These are phyloP conservation scores for Drechslerella dactyloides DNA, from an alignment of 2,329 filamentous ascomycete species.

Conservation along the genomic window DNA sequence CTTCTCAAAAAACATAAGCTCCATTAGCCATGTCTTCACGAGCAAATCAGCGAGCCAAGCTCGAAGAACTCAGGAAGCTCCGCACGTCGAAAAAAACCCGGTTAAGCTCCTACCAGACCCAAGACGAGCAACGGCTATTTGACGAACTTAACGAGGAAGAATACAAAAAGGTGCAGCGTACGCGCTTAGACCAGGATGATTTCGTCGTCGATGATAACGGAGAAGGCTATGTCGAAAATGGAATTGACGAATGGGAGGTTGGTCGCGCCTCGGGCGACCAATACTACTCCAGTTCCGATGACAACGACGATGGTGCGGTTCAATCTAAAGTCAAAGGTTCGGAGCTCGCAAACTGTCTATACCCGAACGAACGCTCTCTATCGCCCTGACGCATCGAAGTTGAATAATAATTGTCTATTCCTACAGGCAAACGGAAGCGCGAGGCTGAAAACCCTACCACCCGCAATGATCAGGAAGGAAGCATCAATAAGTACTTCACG, in stretches of 20 bases:
- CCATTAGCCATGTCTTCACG: slow-evolving; percentile 24
- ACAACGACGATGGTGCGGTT: slow-evolving; percentile 57
- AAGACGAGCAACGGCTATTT: slow-evolving; percentile 83
- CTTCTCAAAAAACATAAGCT: not conserved
- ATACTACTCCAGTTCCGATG: slow-evolving; percentile 78
- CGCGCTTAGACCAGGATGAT: slow-evolving; percentile 88
- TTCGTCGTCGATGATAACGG: slow-evolving; percentile 99
- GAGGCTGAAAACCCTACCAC: slow-evolving; percentile 85
- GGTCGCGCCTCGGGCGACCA: slow-evolving; percentile 66
- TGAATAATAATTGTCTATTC: slow-evolving; percentile 1
- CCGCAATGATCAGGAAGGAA: slow-evolving; percentile 85
- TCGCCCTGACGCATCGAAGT: slow-evolving; percentile 9
- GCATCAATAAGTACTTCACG: slow-evolving; percentile 94
- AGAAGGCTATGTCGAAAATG: slow-evolving; percentile 94
- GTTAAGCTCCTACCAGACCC: slow-evolving; percentile 83
- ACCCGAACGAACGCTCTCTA: slow-evolving; percentile 1
- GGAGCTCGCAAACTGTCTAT: not conserved
- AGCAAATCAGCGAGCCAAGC: slow-evolving; percentile 59
- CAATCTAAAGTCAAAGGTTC: slow-evolving; percentile 51
- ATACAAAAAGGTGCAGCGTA: slow-evolving; percentile 93
- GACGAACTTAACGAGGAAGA: slow-evolving; percentile 96
- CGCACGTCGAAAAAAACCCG: slow-evolving; percentile 89
- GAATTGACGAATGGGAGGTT: slow-evolving; percentile 82
- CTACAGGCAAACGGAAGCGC: slow-evolving; percentile 75
- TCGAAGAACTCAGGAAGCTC: slow-evolving; percentile 81